Base-by-base conservation (phyloP, 106 monocot genomes). In the Ottelia alismoides region DNA sequence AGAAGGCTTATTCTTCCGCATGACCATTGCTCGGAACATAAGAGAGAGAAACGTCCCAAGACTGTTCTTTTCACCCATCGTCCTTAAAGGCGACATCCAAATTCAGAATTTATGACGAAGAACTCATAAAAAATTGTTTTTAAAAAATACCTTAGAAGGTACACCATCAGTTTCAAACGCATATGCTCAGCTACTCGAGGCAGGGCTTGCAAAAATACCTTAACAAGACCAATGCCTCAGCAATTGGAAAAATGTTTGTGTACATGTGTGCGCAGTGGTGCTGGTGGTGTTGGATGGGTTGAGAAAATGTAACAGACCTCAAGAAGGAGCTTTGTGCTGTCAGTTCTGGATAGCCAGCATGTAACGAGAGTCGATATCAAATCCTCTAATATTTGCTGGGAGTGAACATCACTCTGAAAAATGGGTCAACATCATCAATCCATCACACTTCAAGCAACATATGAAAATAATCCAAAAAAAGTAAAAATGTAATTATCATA, bases 121-220 rank as follows among this genome's bases (percentile, higher is more conserved):
- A 25, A 2, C 0, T 12, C n/a, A 28, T 28, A 2, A 25, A n/a
- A 20, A 48, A 25, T 20, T 27, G 22, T 7, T 49, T 14, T n/a
- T 28, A 47, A 26, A 44, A 17, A 26, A 30, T 58, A 73, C 73
- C 73, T 73, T 45, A 73, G 67, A 60, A 98, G 74, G 71, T 85
- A 83, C 27, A 98, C 74, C 23, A 90, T 75, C 2, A 98, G 58
- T 16, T 79, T 55, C 53, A 98, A 44, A 27, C 79, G 59, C 47
- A 79, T 57, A 46, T 82, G 65, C 53, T 82, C 82, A n/a, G 61
- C 29, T 30, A 98, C 57, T 53, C 79, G 76, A 32, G 89, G 81
- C 65, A 90, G 76, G 58, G 70, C 71, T 66, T 74, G 67, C 52
- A 85, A 65, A 60, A 98, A 98, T 30, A 82, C 85, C 98, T 98